Conservation (phyloP, 257 asterid species). For the Ocimum tenuiflorum region DNA sequence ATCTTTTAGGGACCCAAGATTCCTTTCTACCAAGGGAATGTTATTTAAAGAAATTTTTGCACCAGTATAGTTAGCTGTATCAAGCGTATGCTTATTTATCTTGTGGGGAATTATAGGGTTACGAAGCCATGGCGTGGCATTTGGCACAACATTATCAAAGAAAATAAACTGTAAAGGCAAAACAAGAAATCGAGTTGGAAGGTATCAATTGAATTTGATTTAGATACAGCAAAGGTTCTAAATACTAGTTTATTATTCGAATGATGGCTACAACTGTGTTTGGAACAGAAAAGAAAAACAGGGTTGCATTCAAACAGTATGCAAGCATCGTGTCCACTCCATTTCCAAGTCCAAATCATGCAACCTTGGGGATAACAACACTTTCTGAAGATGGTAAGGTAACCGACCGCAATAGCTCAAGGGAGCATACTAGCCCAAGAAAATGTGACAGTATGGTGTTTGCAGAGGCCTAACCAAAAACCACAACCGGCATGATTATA, state of each 20-base stretch:
- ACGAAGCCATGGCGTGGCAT: too few species aligned
- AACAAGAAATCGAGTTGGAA: not conserved
- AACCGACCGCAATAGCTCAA: conserved; percentile 87
- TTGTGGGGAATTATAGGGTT: too few species aligned
- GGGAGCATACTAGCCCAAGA: conserved; percentile 66
- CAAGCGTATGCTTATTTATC: too few species aligned
- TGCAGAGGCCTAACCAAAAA: conserved; percentile 69
- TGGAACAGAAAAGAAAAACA: not conserved
- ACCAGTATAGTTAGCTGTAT: too few species aligned
- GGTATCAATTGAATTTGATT: not conserved
- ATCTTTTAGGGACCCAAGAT: not conserved
- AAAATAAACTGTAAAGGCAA: too few species aligned
- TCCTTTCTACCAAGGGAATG: not conserved
- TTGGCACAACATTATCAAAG: too few species aligned
- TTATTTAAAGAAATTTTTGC: too few species aligned
- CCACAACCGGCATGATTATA: too few species aligned
- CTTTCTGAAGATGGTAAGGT: conserved; percentile 70
- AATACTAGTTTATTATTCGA: not conserved
- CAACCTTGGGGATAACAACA: conserved; percentile 52
- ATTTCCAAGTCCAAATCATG: conserved; percentile 28
- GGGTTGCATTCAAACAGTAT: conserved; percentile 8
- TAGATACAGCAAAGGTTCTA: not conserved
- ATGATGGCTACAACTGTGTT: not conserved
- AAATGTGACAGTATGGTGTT: conserved; percentile 87
- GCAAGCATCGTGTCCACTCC: not conserved